Base-by-base conservation (phyloP, 2,329 filamentous ascomycete genomes). In the Bipolaris sorokiniana region DNA sequence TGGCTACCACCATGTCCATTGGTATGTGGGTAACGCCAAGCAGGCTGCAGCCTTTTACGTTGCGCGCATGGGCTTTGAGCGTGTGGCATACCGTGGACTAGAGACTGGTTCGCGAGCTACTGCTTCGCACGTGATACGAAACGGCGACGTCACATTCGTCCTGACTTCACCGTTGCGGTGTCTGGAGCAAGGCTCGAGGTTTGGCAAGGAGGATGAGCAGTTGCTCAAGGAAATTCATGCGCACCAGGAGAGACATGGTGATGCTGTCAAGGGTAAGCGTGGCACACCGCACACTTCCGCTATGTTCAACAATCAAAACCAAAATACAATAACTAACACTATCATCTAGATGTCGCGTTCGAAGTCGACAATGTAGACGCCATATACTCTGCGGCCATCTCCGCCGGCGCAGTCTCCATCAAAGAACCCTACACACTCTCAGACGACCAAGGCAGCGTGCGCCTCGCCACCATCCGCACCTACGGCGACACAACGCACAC, bases 401-500 rank as follows among this genome's bases (percentile, higher is more conserved):
- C 83, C 61, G 80, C 84, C 62, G 87, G 88, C 66, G 84, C 87
- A 73, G 73, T 81, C 59, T 81, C 88, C 26, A 84, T 96, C 16
- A 82, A 86, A 63, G 76, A 82, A 20, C 91, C 92, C 0, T 78
- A 75, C 26, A 79, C 77, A 5, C 40, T 72, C 31, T 51, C 64
- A 33, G 87, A 90, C 72, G 81, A 88, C 58, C 76, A 87, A 66
- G 91, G 91, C 31, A 81, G 83, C 51, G 86, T 96, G 49, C 84
- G 84, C 54, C 86, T 88, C 20, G 94, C 92, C 36, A 89, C 90
- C 9, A 94, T 98, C 74, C 85, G 86, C 77, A 97, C 94, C 5
- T 98, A 97, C 74, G 94, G 94, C 65, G 91, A 98, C 79, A 97
- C 94, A 11, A 97, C 92, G 1, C 94, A 98, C 79, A 97, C 94